Base-by-base conservation (phyloP, 2,329 filamentous ascomycete genomes). In the Aspergillus neoniger region DNA sequence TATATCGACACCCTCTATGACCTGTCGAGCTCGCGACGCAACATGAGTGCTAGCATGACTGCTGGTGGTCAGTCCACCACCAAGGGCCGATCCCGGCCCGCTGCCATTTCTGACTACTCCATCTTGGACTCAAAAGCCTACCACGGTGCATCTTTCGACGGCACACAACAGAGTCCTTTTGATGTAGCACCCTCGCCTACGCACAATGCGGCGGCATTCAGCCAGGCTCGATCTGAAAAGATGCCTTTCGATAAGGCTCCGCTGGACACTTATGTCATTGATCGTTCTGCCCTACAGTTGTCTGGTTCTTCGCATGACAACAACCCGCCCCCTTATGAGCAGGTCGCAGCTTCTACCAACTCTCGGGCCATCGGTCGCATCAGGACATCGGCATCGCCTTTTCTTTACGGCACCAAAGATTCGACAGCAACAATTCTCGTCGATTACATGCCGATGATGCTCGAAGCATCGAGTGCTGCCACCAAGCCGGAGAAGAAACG, bases 1-100 rank as follows among this genome's bases (percentile, higher is more conserved):
- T 87, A 85, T 52, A 88, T 88, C 66, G 86, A 89, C 73, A 85
- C 84, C 0, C 79, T 89, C 21, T 88, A 88, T 69, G 84, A 87
- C 66, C 76, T 89, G n/a, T 87, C 85, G 5, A 76, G 81, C 55
- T 83, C 83, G 28, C 79, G 84, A 25, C 79, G 82, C 62, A 78
- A 80, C n/a, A 76, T 78, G 74, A 74, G 69, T 41, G 59, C 51
- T 4, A 76, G 67, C 57, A 76, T 78, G 72, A 69, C 70, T 19
- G 72, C 73, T 15, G 69, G 64, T 58, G 71, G 68, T 32, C 70
- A 74, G 39, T 65, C 62, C 15, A 60, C 65, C 43, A 65, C 66
- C 30, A 63, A 67, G 32, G 57, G 44, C 38, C 63, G 64, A 23
- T 62, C 64, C n/a, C 69, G 69, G 61, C 56, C 59, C 17, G 55